Percentiles rank a stretch among this genome's conserved stretches.
Evolutionary conservation across 202 grass and related monocot species (phyloP).

Genomic region (Setaria viridis): DNA sequence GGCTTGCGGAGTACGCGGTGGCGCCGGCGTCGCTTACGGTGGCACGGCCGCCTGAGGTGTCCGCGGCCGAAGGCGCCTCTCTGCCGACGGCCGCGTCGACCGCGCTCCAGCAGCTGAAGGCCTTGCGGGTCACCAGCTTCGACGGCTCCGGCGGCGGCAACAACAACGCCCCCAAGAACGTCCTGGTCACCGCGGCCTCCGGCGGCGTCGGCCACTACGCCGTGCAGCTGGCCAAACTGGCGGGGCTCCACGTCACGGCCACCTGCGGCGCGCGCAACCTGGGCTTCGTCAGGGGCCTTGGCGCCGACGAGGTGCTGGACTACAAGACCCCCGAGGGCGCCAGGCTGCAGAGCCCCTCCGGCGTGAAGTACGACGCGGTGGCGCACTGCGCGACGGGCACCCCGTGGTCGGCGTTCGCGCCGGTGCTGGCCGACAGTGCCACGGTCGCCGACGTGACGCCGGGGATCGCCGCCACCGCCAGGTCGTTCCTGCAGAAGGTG

Average conservation of each 20-base stretch:
- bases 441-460: constrained; percentile 67
- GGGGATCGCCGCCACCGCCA: constrained; percentile 34
- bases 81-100: constrained; percentile 57
- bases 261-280: constrained; percentile 88
- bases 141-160: constrained; percentile 35
- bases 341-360: constrained; percentile 58
- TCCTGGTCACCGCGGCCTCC: constrained; percentile 78
- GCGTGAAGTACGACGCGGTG: constrained; percentile 65
- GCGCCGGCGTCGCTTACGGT: constrained; percentile 50
- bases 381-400: constrained; percentile 65
- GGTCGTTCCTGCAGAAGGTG: constrained; percentile 62
- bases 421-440: constrained; percentile 46
- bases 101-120: constrained; percentile 78
- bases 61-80: constrained; percentile 58
- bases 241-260: constrained; percentile 68
- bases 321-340: constrained; percentile 68
- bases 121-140: constrained; percentile 50
- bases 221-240: constrained; percentile 79
- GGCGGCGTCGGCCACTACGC: constrained; percentile 84
- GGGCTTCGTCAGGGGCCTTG: constrained; percentile 50
- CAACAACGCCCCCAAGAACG: constrained; percentile 38
- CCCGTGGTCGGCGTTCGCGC: constrained; percentile 64
- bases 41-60: constrained; percentile 62
- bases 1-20: constrained; percentile 69
- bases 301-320: constrained; percentile 81